Evolutionary conservation across 129 eudicot genomes (phyloP).

Genomic region (Dittrichia graveolens): DNA sequence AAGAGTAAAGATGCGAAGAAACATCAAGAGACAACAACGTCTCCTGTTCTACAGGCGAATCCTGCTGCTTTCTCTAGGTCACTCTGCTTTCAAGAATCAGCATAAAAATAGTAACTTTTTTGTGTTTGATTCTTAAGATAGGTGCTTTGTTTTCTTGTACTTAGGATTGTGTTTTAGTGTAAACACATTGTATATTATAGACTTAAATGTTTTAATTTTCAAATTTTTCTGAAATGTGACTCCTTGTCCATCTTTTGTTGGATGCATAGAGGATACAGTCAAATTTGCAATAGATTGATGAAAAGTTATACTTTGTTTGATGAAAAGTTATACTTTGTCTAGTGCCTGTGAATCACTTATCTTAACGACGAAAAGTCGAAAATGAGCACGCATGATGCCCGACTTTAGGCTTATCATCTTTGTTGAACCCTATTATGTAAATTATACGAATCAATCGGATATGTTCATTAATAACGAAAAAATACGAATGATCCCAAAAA

Average conservation of each 20-base stretch:
- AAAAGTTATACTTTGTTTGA: constrained; percentile 17
- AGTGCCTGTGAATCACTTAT: neutral
- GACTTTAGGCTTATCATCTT: constrained; percentile 18
- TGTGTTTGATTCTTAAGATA: neutral
- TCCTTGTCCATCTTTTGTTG: constrained; percentile 5
- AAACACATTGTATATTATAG: constrained; percentile 29
- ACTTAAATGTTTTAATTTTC: neutral
- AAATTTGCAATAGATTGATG: neutral
- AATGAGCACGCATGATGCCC: neutral
- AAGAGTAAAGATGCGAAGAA: constrained; percentile 50
- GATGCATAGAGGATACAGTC: constrained; percentile 2
- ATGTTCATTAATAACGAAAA: too few relatives aligned
- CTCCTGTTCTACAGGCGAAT: constrained; percentile 59
- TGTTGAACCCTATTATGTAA: constrained; percentile 9
- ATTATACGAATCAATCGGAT: too few relatives aligned
- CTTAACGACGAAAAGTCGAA: constrained; percentile 1
- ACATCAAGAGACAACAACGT: constrained; percentile 17
- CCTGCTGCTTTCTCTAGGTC: constrained; percentile 88
- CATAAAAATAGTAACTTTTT: constrained; percentile 13
- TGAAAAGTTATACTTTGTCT: constrained; percentile 12
- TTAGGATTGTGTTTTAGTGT: constrained; percentile 21
- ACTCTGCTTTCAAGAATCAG: constrained; percentile 44
- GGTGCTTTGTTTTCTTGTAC: constrained; percentile 27
- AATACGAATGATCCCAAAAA: too few relatives aligned
- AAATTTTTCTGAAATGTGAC: constrained; percentile 16